Evolutionary conservation across 2,329 filamentous ascomycete genomes (phyloP).

Genomic region (Cladophialophora exuberans): DNA sequence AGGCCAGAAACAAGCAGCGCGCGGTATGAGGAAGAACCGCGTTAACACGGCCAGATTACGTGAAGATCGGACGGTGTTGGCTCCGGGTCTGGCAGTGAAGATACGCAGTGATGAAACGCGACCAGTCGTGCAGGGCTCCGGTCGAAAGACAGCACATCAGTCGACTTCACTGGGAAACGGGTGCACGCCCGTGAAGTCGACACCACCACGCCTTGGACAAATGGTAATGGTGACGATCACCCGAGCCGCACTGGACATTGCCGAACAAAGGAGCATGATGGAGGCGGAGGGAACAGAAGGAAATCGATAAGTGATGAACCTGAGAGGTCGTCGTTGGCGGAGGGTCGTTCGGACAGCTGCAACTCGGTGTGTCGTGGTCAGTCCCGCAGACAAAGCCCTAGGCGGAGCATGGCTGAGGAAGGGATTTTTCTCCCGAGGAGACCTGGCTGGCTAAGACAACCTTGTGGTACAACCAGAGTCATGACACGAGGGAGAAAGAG

Average conservation of each 20-base stretch:
- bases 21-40: constrained; percentile 8
- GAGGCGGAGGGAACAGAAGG: too few species aligned
- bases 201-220: too few species aligned
- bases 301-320: background rate
- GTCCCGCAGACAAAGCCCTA: background rate
- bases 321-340: background rate
- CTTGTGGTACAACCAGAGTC: too few species aligned
- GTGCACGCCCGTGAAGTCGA: too few species aligned
- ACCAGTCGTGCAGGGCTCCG: background rate
- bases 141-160: background rate
- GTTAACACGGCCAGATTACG: background rate
- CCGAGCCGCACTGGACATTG: background rate
- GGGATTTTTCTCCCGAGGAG: background rate
- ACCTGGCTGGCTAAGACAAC: too few species aligned
- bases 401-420: background rate
- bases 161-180: too few species aligned
- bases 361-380: constrained; percentile 9
- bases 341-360: constrained; percentile 13
- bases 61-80: background rate
- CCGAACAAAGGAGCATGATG: background rate
- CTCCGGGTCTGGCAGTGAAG: background rate
- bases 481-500: background rate
- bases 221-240: too few species aligned
- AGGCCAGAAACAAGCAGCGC: background rate
- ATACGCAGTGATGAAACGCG: background rate